Evolutionary conservation across 2,329 filamentous ascomycete genomes (phyloP).

Genomic region (Epichloe uncinata): DNA sequence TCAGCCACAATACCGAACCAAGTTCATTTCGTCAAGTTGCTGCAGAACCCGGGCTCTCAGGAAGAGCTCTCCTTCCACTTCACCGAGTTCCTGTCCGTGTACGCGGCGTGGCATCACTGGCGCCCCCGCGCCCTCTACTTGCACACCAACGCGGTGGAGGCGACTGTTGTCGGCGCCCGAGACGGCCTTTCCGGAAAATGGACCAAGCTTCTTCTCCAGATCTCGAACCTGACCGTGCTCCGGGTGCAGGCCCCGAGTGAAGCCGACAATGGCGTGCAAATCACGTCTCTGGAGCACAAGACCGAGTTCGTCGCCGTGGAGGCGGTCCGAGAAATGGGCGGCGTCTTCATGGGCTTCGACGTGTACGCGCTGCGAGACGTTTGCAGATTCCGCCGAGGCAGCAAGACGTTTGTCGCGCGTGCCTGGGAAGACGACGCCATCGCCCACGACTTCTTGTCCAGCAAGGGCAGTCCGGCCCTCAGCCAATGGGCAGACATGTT

Average conservation of each 20-base stretch:
- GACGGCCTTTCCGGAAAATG: constrained; percentile 10
- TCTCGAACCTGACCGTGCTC: constrained; percentile 11
- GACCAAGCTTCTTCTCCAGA: constrained; percentile 11
- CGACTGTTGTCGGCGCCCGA: neutral
- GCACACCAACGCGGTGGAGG: constrained; percentile 1
- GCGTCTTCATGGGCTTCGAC: constrained; percentile 13
- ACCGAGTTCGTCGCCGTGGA: constrained; percentile 12
- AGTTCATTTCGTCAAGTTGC: constrained; percentile 2
- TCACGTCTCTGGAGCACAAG: constrained; percentile 9
- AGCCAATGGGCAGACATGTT: neutral
- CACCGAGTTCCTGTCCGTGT: constrained; percentile 2
- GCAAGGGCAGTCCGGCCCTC: neutral
- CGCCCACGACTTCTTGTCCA: neutral
- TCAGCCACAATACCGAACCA: neutral
- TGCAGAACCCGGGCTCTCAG: neutral
- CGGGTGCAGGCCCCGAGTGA: constrained; percentile 19
- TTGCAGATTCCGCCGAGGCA: constrained; percentile 4
- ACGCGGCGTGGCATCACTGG: constrained; percentile 2
- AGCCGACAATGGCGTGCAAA: constrained; percentile 8
- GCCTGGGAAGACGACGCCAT: neutral
- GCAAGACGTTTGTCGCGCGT: neutral
- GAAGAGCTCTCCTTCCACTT: neutral
- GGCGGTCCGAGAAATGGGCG: constrained; percentile 11
- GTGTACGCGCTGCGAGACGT: constrained; percentile 9
- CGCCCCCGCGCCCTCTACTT: constrained; percentile 1